A percentile compares a stretch with the other conserved stretches of the same genome.
Conservation (phyloP, 345 rosid genomes). For the Bretschneidera sinensis region DNA sequence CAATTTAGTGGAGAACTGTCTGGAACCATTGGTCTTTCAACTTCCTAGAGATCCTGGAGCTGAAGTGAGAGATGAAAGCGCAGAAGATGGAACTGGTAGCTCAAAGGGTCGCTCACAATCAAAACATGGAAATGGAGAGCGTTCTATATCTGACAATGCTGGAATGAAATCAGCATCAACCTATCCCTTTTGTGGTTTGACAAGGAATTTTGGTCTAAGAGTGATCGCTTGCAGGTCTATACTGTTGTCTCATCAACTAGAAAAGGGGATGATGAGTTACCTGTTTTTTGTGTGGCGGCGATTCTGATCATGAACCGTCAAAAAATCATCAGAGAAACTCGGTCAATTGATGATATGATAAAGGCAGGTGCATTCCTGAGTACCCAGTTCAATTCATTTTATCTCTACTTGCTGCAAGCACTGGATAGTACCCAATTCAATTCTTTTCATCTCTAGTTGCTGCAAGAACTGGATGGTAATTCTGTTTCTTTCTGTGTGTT, state of each 20-base stretch:
- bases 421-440: too few relatives aligned
- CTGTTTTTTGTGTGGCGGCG: slow-evolving; percentile 77
- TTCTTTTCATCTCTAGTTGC: too few relatives aligned
- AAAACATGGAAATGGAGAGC: slow-evolving; percentile 30
- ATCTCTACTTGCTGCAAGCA: too few relatives aligned
- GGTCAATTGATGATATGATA: slow-evolving; percentile 71
- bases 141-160: slow-evolving; percentile 22
- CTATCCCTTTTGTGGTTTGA: slow-evolving; percentile 59
- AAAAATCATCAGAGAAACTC: slow-evolving; percentile 61
- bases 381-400: too few relatives aligned
- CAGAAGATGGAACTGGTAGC: slow-evolving; percentile 31
- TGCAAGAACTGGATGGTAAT: too few relatives aligned
- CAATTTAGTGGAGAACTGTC: slow-evolving; percentile 53
- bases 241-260: slow-evolving; percentile 41
- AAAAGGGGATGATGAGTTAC: slow-evolving; percentile 49
- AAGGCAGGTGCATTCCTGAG: slow-evolving; percentile 49
- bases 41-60: slow-evolving; percentile 33
- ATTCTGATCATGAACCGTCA: slow-evolving; percentile 70
- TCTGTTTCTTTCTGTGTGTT: slow-evolving; percentile 4
- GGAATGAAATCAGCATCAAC: slow-evolving; percentile 41
- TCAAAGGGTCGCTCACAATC: slow-evolving; percentile 31
- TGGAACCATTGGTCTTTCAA: slow-evolving; percentile 47
- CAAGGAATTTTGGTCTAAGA: slow-evolving; percentile 54
- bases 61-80: slow-evolving; percentile 33
- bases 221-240: slow-evolving; percentile 35